Base-by-base conservation (phyloP, 176 grass and related monocot genomes). In the Poa annua region DNA sequence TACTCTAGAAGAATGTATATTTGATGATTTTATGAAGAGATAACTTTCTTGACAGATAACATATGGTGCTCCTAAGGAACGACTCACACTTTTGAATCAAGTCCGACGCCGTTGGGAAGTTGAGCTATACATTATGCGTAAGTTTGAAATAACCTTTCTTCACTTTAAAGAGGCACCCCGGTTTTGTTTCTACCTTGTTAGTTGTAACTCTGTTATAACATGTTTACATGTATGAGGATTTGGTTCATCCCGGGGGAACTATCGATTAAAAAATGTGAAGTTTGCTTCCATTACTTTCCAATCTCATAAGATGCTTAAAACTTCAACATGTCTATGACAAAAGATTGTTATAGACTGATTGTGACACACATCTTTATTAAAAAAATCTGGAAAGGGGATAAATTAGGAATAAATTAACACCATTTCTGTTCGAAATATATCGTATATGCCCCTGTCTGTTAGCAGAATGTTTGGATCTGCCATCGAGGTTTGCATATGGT, bases 1-100 rank as follows among this genome's bases (percentile, higher is more conserved):
- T 57, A 66, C 34, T 54, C 6, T 86, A 33, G 24, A 41, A 60
- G 24, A 53, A 35, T 38, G 19, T n/a, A 21, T 81, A 16, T 74
- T 35, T 32, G 51, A 78, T 76, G 26, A 59, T 67, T 83, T 84
- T 74, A 52, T 75, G 61, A 61, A 76, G 61, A 35, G 52, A 72
- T 55, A 38, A 55, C 84, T 52, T 82, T 80, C 57, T 55, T 89
- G 29, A 66, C 79, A 97, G 95, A 94, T 94, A 91, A 97, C 95
- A 35, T 97, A 97, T 86, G 92, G 95, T 89, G 86, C 84, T 78
- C 95, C 90, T 62, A 92, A 91, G 88, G 88, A 87, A 74, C 78
- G 92, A 13, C 26, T 94, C 56, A 87, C 81, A 68, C 73, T 82
- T 91, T 71, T 94, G 81, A 91, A 94, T 13, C 90, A 89, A 89